Percentiles rank a stretch among this genome's conserved stretches.
Conservation (phyloP, 2,329 filamentous ascomycete genomes). For the Ophiocordyceps camponoti-saundersi region DNA sequence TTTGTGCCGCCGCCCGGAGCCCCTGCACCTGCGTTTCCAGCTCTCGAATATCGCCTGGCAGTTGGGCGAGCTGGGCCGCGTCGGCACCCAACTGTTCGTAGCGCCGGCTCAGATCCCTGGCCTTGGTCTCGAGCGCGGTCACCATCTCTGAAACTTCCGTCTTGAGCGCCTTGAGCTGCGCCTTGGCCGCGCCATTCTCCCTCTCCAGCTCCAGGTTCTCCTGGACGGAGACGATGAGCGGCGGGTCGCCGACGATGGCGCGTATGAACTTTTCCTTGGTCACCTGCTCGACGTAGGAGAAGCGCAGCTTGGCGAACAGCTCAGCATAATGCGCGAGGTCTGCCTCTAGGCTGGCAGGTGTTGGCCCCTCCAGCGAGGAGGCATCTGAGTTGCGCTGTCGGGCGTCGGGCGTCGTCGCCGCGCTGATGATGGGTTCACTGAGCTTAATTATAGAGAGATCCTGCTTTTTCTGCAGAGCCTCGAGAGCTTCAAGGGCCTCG, state of each 20-base stretch:
- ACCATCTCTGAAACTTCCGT: constrained; percentile 60
- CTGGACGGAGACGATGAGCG: constrained; percentile 62
- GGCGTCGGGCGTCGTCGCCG: constrained; percentile 16
- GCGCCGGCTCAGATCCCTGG: constrained; percentile 36
- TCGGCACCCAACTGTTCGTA: constrained; percentile 34
- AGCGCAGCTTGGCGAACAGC: constrained; percentile 87
- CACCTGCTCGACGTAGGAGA: constrained; percentile 95
- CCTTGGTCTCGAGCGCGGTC: constrained; percentile 49
- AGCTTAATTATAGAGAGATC: constrained; percentile 62
- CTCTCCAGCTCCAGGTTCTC: constrained; percentile 68
- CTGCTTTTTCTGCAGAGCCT: constrained; percentile 33
- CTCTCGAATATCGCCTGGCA: constrained; percentile 30
- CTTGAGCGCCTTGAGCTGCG: constrained; percentile 63
- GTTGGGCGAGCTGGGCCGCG: constrained; percentile 27
- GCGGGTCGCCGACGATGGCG: constrained; percentile 79
- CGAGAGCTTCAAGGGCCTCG: constrained; percentile 27
- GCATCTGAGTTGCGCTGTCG: constrained; percentile 53
- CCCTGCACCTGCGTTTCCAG: constrained; percentile 30
- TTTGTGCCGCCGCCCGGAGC: constrained; percentile 23
- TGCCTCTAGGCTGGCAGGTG: constrained; percentile 61
- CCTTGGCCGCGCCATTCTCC: constrained; percentile 53
- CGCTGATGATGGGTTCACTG: constrained; percentile 53
- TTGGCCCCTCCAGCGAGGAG: constrained; percentile 50
- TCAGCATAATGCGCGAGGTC: constrained; percentile 87
- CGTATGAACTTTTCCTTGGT: constrained; percentile 97